A percentile compares a stretch with the other conserved stretches of the same genome.
Conservation (phyloP, 805 yeast genomes). For the Candida sithepensis region DNA sequence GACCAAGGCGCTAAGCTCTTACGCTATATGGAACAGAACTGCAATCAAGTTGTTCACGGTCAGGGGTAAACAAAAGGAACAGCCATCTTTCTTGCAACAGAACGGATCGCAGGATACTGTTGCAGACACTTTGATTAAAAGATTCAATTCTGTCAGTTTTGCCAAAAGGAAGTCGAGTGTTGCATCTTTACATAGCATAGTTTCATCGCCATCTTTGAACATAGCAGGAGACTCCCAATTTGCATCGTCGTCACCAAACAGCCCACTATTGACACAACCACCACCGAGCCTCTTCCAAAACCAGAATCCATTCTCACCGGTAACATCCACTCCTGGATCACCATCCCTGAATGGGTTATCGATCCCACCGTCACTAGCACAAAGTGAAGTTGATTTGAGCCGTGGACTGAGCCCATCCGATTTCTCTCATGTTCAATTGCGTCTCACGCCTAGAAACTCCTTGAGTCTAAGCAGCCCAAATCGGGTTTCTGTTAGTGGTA, state of each 20-base stretch:
- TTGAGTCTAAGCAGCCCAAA: constrained; percentile 7
- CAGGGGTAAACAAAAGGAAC: constrained; percentile 13
- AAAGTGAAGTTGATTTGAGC: constrained; percentile 7
- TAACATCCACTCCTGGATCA: constrained; percentile 4
- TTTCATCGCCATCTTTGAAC: constrained; percentile 24
- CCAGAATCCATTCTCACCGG: constrained; percentile 11
- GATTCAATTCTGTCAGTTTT: constrained; percentile 43
- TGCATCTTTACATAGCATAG: constrained; percentile 20
- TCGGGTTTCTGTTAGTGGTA: constrained; percentile 7
- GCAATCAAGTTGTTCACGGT: constrained; percentile 41
- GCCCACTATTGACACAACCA: constrained; percentile 7
- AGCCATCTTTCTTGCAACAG: constrained; percentile 32
- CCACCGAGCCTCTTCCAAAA: constrained; percentile 7
- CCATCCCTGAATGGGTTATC: constrained; percentile 14
- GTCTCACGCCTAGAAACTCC: constrained; percentile 24
- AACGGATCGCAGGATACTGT: constrained; percentile 45
- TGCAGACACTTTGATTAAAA: constrained; percentile 45
- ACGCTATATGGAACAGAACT: constrained; percentile 45
- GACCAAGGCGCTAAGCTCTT: constrained; percentile 12
- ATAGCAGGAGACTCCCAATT: constrained; percentile 21
- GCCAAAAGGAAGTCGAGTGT: constrained; percentile 23
- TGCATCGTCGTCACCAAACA: constrained; percentile 4
- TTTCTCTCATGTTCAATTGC: constrained; percentile 16
- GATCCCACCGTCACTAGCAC: constrained; percentile 14
- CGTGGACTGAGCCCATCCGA: constrained; percentile 1